phyloP scores from a whole-genome alignment of 1,284 basidiomycete species.

The Austroboletus niveus region DNA sequence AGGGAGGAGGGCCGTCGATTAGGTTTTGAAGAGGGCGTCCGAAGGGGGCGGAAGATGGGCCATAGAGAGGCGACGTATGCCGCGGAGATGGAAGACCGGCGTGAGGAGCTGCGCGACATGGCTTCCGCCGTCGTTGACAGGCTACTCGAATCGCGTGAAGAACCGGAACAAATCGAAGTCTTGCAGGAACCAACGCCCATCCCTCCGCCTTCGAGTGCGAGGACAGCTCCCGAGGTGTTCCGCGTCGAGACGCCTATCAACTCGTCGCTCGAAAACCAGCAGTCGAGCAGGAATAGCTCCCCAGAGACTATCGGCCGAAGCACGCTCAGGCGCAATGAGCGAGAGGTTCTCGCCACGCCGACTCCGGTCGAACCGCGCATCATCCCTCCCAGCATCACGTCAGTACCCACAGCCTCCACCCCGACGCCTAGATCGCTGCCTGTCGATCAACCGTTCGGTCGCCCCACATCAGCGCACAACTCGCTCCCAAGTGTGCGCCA shows the following conservation, averaged over 20 bases:
- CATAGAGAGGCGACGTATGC: conserved; percentile 24
- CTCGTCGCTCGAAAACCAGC: conserved; percentile 22
- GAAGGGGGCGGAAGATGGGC: conserved; percentile 43
- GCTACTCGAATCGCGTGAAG: conserved; percentile 24
- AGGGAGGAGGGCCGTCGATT: conserved; percentile 52
- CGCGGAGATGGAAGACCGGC: conserved; percentile 12
- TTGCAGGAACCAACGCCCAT: conserved; percentile 14
- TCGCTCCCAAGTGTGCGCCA: conserved; percentile 14
- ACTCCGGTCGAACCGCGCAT: conserved; percentile 10
- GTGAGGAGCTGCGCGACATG: conserved; percentile 18
- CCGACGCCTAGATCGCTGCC: conserved; percentile 16
- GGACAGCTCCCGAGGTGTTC: conserved; percentile 25
- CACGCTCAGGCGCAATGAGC: neutral
- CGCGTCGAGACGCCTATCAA: conserved; percentile 19
- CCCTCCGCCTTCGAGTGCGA: conserved; percentile 15
- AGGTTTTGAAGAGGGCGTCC: conserved; percentile 55
- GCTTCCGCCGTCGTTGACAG: conserved; percentile 24
- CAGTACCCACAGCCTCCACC: conserved; percentile 12
- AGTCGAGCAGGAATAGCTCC: conserved; percentile 12
- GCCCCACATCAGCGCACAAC: conserved; percentile 21
- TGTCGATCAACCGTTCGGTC: conserved; percentile 8
- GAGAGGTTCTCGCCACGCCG: conserved; percentile 10
- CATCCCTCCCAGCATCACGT: conserved; percentile 7
- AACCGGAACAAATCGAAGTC: conserved; percentile 24
- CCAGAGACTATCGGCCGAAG: neutral